Conservation (phyloP, 2,329 filamentous ascomycete genomes). For the Fusarium cicatricum region DNA sequence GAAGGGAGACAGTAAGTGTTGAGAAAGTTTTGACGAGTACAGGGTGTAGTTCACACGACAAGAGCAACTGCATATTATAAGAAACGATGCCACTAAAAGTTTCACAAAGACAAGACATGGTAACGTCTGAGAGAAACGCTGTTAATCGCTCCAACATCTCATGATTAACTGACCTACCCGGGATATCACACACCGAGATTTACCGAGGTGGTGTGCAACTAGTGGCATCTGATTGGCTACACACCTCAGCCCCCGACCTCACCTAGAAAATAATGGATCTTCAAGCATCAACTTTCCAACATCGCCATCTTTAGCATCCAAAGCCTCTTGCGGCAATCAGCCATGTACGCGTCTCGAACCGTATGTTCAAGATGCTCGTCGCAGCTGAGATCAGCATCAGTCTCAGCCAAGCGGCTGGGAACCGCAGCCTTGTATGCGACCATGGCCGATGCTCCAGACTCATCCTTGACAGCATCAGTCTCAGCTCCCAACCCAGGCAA, state of each 20-base stretch:
- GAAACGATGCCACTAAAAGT: too few species aligned
- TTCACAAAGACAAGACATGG: too few species aligned
- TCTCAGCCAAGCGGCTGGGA: constrained; percentile 29
- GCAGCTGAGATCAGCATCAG: constrained; percentile 35
- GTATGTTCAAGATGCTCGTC: constrained; percentile 49
- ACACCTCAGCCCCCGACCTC: constrained; percentile 18
- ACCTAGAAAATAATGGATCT: constrained; percentile 37
- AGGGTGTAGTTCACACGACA: too few species aligned
- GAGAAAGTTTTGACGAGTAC: too few species aligned
- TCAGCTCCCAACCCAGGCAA: constrained; percentile 7
- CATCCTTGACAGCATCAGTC: constrained; percentile 9
- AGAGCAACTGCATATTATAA: too few species aligned
- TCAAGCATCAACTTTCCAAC: constrained; percentile 14
- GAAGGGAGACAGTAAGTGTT: too few species aligned
- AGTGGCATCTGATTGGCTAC: constrained; percentile 28
- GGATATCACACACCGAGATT: constrained; percentile 23
- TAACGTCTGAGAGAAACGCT: too few species aligned
- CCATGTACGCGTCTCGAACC: constrained; percentile 48
- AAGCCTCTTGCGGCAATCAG: constrained; percentile 16
- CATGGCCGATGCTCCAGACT: constrained; percentile 21
- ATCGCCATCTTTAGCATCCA: constrained; percentile 5
- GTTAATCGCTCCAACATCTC: too few species aligned
- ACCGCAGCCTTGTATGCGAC: constrained; percentile 39
- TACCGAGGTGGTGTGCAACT: constrained; percentile 20
- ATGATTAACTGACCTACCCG: background rate